These are phyloP conservation scores for Pinus albicaulis DNA, from an alignment of 75 land plant species.

Conservation along the genomic window DNA sequence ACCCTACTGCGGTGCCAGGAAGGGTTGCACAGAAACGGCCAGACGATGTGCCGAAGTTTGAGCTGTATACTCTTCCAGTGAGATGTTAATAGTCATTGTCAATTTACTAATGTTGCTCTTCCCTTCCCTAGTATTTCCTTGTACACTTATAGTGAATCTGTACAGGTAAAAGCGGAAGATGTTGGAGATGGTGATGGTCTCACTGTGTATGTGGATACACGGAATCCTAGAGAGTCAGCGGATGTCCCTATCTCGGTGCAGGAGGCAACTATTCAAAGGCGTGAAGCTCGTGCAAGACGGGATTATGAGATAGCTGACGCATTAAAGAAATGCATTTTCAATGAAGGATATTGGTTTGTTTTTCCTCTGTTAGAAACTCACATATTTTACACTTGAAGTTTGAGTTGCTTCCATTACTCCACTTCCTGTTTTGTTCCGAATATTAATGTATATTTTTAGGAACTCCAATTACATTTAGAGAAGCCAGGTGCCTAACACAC, in stretches of 20 bases:
- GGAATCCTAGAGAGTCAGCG: slow-evolving; percentile 60
- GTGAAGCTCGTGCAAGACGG: slow-evolving; percentile 49
- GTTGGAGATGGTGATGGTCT: slow-evolving; percentile 87
- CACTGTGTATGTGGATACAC: slow-evolving; percentile 71
- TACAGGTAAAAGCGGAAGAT: slow-evolving; percentile 62
- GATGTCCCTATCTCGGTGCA: slow-evolving; percentile 54
- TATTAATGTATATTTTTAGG: neutral
- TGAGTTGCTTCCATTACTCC: neutral
- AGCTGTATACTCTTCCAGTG: slow-evolving; percentile 79
- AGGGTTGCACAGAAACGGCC: slow-evolving; percentile 35
- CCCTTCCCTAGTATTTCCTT: neutral
- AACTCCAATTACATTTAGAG: neutral
- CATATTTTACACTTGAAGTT: too few relatives aligned
- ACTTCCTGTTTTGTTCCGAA: neutral
- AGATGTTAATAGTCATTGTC: slow-evolving; percentile 10
- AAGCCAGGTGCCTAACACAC: too few relatives aligned
- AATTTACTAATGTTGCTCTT: neutral
- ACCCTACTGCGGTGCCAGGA: slow-evolving; percentile 17
- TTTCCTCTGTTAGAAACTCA: neutral
- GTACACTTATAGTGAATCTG: neutral
- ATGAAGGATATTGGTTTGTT: slow-evolving; percentile 72
- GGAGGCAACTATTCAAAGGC: slow-evolving; percentile 47
- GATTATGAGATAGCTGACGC: slow-evolving; percentile 65
- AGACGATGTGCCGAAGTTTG: slow-evolving; percentile 55
- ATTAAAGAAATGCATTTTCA: slow-evolving; percentile 54